Conservation (phyloP, 768 basidiomycete species). For the Chalciporus sphaerocephalus region DNA sequence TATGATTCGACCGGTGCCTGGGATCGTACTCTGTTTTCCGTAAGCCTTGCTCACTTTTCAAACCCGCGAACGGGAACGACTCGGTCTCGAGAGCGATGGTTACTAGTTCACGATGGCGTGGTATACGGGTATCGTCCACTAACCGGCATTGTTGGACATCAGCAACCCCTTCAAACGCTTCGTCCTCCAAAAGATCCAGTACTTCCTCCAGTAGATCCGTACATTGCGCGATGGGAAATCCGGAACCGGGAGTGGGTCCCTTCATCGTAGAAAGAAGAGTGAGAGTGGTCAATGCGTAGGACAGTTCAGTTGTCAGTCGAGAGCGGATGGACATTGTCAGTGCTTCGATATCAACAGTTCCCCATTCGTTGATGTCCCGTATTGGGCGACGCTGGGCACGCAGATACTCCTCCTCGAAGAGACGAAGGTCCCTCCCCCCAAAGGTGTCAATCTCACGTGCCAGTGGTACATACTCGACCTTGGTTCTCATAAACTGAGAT, state of each 20-base stretch:
- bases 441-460: conserved; percentile 68
- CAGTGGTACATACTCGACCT: conserved; percentile 84
- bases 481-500: conserved; percentile 60
- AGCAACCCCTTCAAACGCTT: conserved; percentile 58
- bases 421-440: conserved; percentile 77
- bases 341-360: conserved; percentile 85
- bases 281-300: conserved; percentile 86
- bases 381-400: conserved; percentile 52
- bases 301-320: conserved; percentile 74
- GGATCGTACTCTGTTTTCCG: conserved; percentile 51
- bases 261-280: conserved; percentile 77
- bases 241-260: conserved; percentile 49
- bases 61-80: conserved; percentile 54
- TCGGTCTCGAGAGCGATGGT: conserved; percentile 55
- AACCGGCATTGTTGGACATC: conserved; percentile 25
- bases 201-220: conserved; percentile 81
- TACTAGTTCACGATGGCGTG: conserved; percentile 65
- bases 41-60: conserved; percentile 43
- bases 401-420: conserved; percentile 57
- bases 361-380: conserved; percentile 81
- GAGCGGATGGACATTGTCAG: conserved; percentile 91
- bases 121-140: conserved; percentile 35
- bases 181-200: conserved; percentile 81
- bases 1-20: conserved; percentile 57
- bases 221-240: conserved; percentile 74